Evolutionary conservation across 495 filamentous ascomycete genomes (phyloP).

Genomic region (Viridothelium virens): DNA sequence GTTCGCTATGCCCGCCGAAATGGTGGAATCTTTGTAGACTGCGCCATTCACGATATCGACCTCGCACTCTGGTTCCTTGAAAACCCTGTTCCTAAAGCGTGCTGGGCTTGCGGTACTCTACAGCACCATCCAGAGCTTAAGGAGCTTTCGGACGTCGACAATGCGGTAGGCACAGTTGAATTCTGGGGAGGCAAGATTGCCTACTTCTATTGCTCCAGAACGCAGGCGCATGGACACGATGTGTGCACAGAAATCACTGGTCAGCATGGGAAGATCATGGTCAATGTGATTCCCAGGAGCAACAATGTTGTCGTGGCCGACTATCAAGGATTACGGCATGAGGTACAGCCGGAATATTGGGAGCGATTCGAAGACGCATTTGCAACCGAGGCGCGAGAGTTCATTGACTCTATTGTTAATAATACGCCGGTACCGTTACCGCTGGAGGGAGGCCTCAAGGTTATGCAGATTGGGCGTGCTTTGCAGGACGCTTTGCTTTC

Average conservation of each 20-base stretch:
- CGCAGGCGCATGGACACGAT: slow-evolving; percentile 31
- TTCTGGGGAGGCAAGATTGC: slow-evolving; percentile 36
- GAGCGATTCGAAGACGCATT: slow-evolving; percentile 32
- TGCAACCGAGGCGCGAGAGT: slow-evolving; percentile 32
- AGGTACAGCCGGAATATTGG: slow-evolving; percentile 31
- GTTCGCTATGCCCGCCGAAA: slow-evolving; percentile 13
- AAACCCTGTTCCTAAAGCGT: slow-evolving; percentile 36
- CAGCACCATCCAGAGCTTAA: slow-evolving; percentile 30
- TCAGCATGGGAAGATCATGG: slow-evolving; percentile 31
- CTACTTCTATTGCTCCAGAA: slow-evolving; percentile 36
- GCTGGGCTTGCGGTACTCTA: slow-evolving; percentile 27
- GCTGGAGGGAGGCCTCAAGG: slow-evolving; percentile 33
- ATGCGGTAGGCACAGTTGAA: slow-evolving; percentile 35
- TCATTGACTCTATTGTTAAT: slow-evolving; percentile 22
- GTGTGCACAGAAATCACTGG: slow-evolving; percentile 32
- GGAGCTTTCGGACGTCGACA: slow-evolving; percentile 29
- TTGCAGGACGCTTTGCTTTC: slow-evolving; percentile 37
- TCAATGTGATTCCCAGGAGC: slow-evolving; percentile 27
- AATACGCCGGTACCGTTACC: slow-evolving; percentile 29
- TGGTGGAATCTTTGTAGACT: slow-evolving; percentile 19
- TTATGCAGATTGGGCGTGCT: slow-evolving; percentile 34
- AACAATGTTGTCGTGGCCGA: slow-evolving; percentile 25
- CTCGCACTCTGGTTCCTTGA: slow-evolving; percentile 53
- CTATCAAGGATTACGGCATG: slow-evolving; percentile 26
- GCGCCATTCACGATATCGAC: slow-evolving; percentile 50